A percentile compares a stretch with the other conserved stretches of the same genome.
Conservation (phyloP, 495 filamentous ascomycete genomes). For the Wilcoxina mikolae region DNA sequence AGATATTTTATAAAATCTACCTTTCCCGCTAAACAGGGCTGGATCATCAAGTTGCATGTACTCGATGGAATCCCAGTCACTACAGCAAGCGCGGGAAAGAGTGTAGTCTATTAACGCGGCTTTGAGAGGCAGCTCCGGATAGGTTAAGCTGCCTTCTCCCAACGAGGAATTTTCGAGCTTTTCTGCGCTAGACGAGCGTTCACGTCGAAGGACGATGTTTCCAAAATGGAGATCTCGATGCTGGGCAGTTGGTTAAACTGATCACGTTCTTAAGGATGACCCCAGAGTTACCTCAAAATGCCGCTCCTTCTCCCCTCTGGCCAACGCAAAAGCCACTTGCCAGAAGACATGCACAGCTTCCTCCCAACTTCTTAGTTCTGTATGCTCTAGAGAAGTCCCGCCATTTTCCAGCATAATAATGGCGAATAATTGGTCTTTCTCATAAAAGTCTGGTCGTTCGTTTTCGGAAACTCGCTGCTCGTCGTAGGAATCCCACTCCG, state of each 20-base stretch:
- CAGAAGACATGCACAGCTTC: slow-evolving; percentile 25
- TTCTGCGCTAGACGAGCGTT: neutral
- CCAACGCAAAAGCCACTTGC: slow-evolving; percentile 23
- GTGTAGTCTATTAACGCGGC: slow-evolving; percentile 28
- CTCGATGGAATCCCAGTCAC: neutral
- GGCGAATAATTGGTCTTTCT: slow-evolving; percentile 19
- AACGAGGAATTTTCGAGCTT: slow-evolving; percentile 8
- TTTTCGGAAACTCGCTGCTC: slow-evolving; percentile 27
- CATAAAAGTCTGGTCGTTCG: slow-evolving; percentile 25
- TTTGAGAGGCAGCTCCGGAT: slow-evolving; percentile 8
- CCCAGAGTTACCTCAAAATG: slow-evolving; percentile 19
- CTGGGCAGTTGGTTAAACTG: slow-evolving; percentile 3
- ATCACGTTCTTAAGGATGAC: neutral
- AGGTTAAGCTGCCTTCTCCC: neutral
- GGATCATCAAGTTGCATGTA: slow-evolving; percentile 24
- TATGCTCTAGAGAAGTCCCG: slow-evolving; percentile 25
- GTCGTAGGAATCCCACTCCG: slow-evolving; percentile 25
- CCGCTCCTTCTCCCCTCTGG: slow-evolving; percentile 15
- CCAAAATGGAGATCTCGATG: slow-evolving; percentile 28
- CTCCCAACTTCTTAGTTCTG: slow-evolving; percentile 18
- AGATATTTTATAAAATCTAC: neutral
- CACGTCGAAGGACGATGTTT: slow-evolving; percentile 22
- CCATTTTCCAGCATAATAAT: slow-evolving; percentile 26
- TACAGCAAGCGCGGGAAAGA: slow-evolving; percentile 21
- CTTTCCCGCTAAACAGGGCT: slow-evolving; percentile 27